Base-by-base conservation (phyloP, 352 stramenopile genomes). In the Elongisporangium anandrum region DNA sequence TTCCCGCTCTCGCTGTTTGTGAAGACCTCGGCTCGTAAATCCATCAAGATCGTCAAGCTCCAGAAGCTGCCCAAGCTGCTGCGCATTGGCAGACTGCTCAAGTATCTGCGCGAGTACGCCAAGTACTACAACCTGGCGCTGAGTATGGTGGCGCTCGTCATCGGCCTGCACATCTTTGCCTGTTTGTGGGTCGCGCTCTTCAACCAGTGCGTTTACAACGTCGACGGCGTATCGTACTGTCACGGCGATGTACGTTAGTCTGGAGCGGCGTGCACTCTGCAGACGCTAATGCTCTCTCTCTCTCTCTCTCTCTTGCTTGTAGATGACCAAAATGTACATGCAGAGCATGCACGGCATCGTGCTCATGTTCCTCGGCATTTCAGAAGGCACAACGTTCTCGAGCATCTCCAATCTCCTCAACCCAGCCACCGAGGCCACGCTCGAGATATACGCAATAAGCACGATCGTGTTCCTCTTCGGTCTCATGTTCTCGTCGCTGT, bases 1-100 rank as follows among this genome's bases (percentile, higher is more conserved):
- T 92, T 95, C 48, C 85, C 85, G n/a, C 70, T 93, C 34, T 64
- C 85, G 15, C 65, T 91, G 0, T 85, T 92, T 45, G 69, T 90
- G 4, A 54, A 73, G 24, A 75, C 63, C 17, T 79, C 82, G 16
- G 76, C 75, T 10, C 66, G 69, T 21, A 89, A 89, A 63, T 89
- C 81, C 16, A 64, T 93, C 56, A 94, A 93, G 57, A 90, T 93
- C 24, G 70, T 92, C 10, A 92, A 92, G 41, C 65, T 96, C 2
- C 80, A 94, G 56, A 95, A 94, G 49, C 81, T 92, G n/a, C 84
- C 82, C 13, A 94, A 92, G 59, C 60, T 95, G 4, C 67, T 95
- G 13, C 84, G 85, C 3, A 72, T 94, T 50, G 81, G 79, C 16
- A 74, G 80, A 0, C 63, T 92, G 19, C 70, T 93, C 39, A 89